phyloP scores from a whole-genome alignment of 352 stramenopile species.

The Phytopythium boreale region DNA sequence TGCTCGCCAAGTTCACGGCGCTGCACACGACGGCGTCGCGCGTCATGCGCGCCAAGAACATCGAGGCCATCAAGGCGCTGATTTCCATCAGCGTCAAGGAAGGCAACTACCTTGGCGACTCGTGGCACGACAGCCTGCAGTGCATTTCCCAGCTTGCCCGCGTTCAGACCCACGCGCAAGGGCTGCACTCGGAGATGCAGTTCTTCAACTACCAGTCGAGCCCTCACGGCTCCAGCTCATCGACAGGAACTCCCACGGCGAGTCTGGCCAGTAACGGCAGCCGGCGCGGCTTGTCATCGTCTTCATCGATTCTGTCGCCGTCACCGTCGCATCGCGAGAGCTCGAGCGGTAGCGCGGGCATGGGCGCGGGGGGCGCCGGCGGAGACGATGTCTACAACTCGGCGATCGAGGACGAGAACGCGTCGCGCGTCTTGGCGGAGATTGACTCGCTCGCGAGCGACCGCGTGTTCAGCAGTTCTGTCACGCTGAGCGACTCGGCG shows the following conservation, averaged over 20 bases:
- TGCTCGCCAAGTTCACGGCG: slow-evolving; percentile 95
- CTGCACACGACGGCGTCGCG: slow-evolving; percentile 90
- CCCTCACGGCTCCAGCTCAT: slow-evolving; percentile 15
- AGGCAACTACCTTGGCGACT: slow-evolving; percentile 96
- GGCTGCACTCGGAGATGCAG: slow-evolving; percentile 70
- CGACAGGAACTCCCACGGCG: slow-evolving; percentile 12
- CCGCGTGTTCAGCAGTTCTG: slow-evolving; percentile 89
- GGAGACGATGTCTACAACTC: slow-evolving; percentile 65
- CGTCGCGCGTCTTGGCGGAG: slow-evolving; percentile 71
- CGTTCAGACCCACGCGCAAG: slow-evolving; percentile 94
- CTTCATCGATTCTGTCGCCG: slow-evolving; percentile 25
- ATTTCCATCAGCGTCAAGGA: slow-evolving; percentile 97
- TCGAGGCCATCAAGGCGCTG: slow-evolving; percentile 96
- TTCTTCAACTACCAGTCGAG: slow-evolving; percentile 75
- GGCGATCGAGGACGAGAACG: slow-evolving; percentile 82
- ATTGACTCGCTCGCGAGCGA: slow-evolving; percentile 89
- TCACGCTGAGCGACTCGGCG: slow-evolving; percentile 66
- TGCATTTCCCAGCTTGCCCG: slow-evolving; percentile 97
- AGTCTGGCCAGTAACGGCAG: slow-evolving; percentile 17
- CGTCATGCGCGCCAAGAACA: slow-evolving; percentile 96
- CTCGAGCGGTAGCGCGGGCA: background rate
- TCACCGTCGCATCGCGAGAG: slow-evolving; percentile 57
- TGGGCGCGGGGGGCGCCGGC: slow-evolving; percentile 19
- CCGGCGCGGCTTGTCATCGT: slow-evolving; percentile 21
- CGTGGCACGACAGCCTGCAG: slow-evolving; percentile 95